These are phyloP conservation scores for Tylopilus felleus DNA, from an alignment of 768 basidiomycete genomes.

Conservation along the genomic window DNA sequence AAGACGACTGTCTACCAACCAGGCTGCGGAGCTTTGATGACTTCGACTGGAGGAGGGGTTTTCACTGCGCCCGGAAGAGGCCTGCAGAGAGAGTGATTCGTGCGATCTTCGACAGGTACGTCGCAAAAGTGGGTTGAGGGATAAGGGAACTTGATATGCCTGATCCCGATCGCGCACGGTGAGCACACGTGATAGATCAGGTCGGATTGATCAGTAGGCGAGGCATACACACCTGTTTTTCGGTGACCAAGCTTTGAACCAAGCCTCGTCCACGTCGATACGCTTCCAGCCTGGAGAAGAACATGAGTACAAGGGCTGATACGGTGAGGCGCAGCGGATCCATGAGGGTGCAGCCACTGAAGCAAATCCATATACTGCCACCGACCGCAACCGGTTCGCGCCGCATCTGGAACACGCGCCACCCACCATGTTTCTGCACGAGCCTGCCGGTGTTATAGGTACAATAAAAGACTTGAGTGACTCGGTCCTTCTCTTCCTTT, in stretches of 20 bases:
- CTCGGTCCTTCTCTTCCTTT: slow-evolving; percentile 26
- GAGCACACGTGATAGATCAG: neutral
- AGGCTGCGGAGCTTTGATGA: slow-evolving; percentile 25
- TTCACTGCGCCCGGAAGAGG: slow-evolving; percentile 38
- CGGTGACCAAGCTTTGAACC: slow-evolving; percentile 35
- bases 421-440: slow-evolving; percentile 45
- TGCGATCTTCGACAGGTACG: slow-evolving; percentile 38
- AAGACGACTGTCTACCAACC: slow-evolving; percentile 25
- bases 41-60: slow-evolving; percentile 23
- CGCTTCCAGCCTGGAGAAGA: slow-evolving; percentile 43
- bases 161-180: slow-evolving; percentile 2
- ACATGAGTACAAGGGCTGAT: neutral
- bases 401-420: slow-evolving; percentile 8
- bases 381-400: neutral
- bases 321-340: neutral
- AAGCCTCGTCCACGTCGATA: slow-evolving; percentile 40
- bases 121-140: slow-evolving; percentile 38
- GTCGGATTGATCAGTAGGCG: neutral
- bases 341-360: neutral
- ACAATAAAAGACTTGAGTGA: slow-evolving; percentile 41
- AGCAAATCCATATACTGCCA: neutral
- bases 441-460: slow-evolving; percentile 34
- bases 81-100: slow-evolving; percentile 39
- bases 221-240: slow-evolving; percentile 23
- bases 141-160: slow-evolving; percentile 38